phyloP scores from a whole-genome alignment of 495 filamentous ascomycete genomes.

The Aspergillus heteromorphus region DNA sequence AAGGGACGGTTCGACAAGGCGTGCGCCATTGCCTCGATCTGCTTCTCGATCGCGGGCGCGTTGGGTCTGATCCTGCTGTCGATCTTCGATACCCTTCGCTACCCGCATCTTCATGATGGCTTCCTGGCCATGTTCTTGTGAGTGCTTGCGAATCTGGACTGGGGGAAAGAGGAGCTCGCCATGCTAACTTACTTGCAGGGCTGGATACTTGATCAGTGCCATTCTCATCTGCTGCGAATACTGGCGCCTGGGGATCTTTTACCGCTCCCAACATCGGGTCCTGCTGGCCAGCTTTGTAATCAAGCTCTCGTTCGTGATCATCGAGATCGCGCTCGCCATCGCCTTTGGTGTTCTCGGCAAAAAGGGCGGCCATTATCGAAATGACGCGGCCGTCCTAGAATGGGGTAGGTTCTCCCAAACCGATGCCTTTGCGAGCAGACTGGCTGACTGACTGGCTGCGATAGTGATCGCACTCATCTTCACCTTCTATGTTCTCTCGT shows the following conservation, averaged over 20 bases:
- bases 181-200: constrained; percentile 18
- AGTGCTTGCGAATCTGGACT: constrained; percentile 21
- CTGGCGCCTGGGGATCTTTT: constrained; percentile 71
- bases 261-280: constrained; percentile 60
- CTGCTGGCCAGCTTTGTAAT: constrained; percentile 74
- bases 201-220: constrained; percentile 65
- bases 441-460: neutral
- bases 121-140: constrained; percentile 82
- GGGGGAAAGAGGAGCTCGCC: neutral
- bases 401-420: constrained; percentile 49
- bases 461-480: constrained; percentile 79
- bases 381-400: constrained; percentile 59
- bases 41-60: constrained; percentile 72
- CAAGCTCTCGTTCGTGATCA: constrained; percentile 73
- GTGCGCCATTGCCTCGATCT: constrained; percentile 61
- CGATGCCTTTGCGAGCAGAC: neutral
- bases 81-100: constrained; percentile 71
- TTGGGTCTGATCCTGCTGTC: constrained; percentile 73
- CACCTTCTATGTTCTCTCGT: constrained; percentile 83
- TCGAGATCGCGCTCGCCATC: constrained; percentile 72
- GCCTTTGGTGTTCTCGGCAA: constrained; percentile 44
- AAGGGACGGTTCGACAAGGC: constrained; percentile 62
- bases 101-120: constrained; percentile 63
- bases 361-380: constrained; percentile 38
- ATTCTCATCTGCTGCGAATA: constrained; percentile 87